These are phyloP conservation scores for Metschnikowia gelsemii DNA, from an alignment of 805 yeast genomes.

Conservation along the genomic window DNA sequence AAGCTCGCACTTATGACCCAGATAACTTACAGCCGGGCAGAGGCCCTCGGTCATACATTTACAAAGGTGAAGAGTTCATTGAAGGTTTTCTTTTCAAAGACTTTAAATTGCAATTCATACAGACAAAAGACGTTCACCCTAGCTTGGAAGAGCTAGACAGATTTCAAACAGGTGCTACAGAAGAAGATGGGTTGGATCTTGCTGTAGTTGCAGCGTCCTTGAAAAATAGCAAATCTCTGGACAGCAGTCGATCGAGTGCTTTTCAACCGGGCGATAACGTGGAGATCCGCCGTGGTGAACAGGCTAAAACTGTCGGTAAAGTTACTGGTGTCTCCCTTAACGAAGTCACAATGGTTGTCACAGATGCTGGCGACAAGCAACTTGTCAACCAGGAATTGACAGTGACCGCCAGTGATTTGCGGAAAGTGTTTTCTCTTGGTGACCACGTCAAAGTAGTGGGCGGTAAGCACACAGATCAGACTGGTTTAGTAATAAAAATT, in stretches of 20 bases:
- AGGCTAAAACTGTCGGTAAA: conserved; percentile 80
- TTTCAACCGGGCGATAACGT: conserved; percentile 95
- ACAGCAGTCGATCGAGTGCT: conserved; percentile 31
- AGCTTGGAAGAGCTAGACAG: conserved; percentile 82
- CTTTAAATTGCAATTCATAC: conserved; percentile 77
- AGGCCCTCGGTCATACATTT: conserved; percentile 60
- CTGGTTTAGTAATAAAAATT: conserved; percentile 87
- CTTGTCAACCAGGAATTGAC: conserved; percentile 63
- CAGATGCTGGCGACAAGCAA: conserved; percentile 56
- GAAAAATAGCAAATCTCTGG: conserved; percentile 46
- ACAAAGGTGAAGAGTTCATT: conserved; percentile 83
- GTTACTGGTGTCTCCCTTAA: conserved; percentile 63
- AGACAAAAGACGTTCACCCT: conserved; percentile 81
- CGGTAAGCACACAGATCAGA: conserved; percentile 90
- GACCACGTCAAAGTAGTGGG: conserved; percentile 91
- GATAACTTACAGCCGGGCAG: conserved; percentile 66
- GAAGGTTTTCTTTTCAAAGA: conserved; percentile 88
- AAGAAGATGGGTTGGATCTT: conserved; percentile 81
- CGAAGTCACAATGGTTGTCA: conserved; percentile 51
- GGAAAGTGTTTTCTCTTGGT: conserved; percentile 86
- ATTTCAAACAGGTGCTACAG: conserved; percentile 70
- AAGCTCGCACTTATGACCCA: conserved; percentile 82
- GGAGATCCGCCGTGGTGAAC: conserved; percentile 90
- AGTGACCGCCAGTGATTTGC: conserved; percentile 74
- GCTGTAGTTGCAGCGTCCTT: conserved; percentile 84